Conservation (phyloP, 257 asterid species). For the Fraxinus cuspidata region DNA sequence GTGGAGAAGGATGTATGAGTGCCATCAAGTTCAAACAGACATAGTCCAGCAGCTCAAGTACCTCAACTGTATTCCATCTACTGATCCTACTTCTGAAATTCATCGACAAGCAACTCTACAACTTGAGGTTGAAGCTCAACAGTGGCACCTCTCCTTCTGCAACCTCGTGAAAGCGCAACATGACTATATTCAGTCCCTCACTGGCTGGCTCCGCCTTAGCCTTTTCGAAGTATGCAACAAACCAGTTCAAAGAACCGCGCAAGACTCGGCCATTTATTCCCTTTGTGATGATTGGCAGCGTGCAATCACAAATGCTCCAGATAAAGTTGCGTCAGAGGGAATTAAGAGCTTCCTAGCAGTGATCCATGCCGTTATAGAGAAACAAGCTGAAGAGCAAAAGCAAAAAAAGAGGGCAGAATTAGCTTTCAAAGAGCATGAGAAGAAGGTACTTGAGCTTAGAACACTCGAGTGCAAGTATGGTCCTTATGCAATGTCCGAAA, state of each 20-base stretch:
- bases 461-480: conserved; percentile 71
- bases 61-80: conserved; percentile 59
- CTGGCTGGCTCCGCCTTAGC: conserved; percentile 97
- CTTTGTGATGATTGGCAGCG: conserved; percentile 98
- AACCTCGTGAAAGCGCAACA: conserved; percentile 85
- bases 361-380: conserved; percentile 79
- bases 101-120: conserved; percentile 95
- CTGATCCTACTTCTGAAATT: conserved; percentile 75
- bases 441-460: conserved; percentile 67
- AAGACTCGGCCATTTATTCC: conserved; percentile 70
- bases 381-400: conserved; percentile 82
- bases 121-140: conserved; percentile 94
- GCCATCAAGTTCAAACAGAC: conserved; percentile 94
- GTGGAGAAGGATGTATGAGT: conserved; percentile 99
- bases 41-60: conserved; percentile 93
- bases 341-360: conserved; percentile 72
- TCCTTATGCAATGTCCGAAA: conserved; percentile 43
- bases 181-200: conserved; percentile 75
- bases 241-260: conserved; percentile 53
- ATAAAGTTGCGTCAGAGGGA: conserved; percentile 93
- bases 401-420: conserved; percentile 73
- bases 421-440: conserved; percentile 82
- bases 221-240: conserved; percentile 73
- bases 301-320: conserved; percentile 80
- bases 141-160: conserved; percentile 89